These are phyloP conservation scores for Myxozyma melibiosi DNA, from an alignment of 805 yeast species.

Conservation along the genomic window DNA sequence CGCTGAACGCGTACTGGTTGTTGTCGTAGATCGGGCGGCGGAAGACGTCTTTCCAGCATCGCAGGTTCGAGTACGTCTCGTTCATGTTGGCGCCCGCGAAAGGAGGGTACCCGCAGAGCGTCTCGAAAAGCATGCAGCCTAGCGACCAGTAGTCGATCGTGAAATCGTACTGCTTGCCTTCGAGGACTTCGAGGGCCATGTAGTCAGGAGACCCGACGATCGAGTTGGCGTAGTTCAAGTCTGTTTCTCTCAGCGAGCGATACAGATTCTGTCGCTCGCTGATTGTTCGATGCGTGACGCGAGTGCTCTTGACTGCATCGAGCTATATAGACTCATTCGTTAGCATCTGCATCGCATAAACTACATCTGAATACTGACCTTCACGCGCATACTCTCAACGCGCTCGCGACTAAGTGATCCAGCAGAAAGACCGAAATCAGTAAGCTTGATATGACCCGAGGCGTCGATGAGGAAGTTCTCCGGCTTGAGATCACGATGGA, in stretches of 20 bases:
- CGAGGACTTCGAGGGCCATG: slow-evolving; percentile 96
- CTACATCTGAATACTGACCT: slow-evolving; percentile 42
- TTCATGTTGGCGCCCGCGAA: slow-evolving; percentile 91
- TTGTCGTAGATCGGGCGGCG: slow-evolving; percentile 80
- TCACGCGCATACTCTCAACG: slow-evolving; percentile 85
- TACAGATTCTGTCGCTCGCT: slow-evolving; percentile 86
- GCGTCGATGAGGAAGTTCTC: slow-evolving; percentile 81
- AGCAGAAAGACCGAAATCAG: slow-evolving; percentile 97
- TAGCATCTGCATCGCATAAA: background rate
- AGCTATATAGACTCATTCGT: slow-evolving; percentile 43
- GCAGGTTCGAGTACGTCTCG: slow-evolving; percentile 90
- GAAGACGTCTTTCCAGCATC: slow-evolving; percentile 87
- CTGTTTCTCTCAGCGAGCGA: slow-evolving; percentile 68
- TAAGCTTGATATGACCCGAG: slow-evolving; percentile 74
- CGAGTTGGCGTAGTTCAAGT: slow-evolving; percentile 86
- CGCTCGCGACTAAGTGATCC: slow-evolving; percentile 92
- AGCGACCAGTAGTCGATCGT: slow-evolving; percentile 99
- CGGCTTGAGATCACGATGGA: slow-evolving; percentile 95
- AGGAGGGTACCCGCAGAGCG: slow-evolving; percentile 96
- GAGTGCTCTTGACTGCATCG: slow-evolving; percentile 67
- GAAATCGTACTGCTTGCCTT: slow-evolving; percentile 89
- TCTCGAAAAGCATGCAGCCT: slow-evolving; percentile 96
- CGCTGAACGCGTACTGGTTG: slow-evolving; percentile 90
- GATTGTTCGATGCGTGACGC: slow-evolving; percentile 66
- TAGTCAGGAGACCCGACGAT: slow-evolving; percentile 98